Percentiles rank a stretch among this genome's conserved stretches.
phyloP scores from a whole-genome alignment of 1,284 basidiomycete genomes.

The Mycena sp. region DNA sequence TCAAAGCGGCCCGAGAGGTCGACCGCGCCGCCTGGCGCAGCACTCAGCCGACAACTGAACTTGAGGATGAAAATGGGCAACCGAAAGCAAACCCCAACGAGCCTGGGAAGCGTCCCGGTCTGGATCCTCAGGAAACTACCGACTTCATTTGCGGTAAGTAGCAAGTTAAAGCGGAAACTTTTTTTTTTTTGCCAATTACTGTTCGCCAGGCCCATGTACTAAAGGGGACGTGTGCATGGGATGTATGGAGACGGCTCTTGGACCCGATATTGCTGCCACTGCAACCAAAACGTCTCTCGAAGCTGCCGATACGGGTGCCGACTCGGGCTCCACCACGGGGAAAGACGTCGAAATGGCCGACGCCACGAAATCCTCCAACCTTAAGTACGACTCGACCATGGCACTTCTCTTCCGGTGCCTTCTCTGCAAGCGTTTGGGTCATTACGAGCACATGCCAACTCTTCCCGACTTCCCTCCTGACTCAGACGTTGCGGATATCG shows the following conservation, averaged over 20 bases:
- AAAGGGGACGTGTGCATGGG: constrained; percentile 83
- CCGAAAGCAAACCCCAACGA: constrained; percentile 43
- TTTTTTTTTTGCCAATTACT: not conserved
- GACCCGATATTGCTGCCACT: constrained; percentile 52
- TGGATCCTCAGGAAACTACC: constrained; percentile 72
- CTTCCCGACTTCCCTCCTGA: constrained; percentile 54
- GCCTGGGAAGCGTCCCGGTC: constrained; percentile 52
- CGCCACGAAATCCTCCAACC: constrained; percentile 25
- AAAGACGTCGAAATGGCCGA: constrained; percentile 51
- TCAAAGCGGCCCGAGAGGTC: constrained; percentile 67
- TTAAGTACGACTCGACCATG: constrained; percentile 41
- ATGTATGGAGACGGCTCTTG: constrained; percentile 70
- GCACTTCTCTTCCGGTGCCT: constrained; percentile 83
- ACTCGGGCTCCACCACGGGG: constrained; percentile 34
- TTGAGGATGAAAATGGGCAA: constrained; percentile 42
- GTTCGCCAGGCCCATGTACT: constrained; percentile 65
- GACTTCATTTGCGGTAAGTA: constrained; percentile 79
- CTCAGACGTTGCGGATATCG: constrained; percentile 58
- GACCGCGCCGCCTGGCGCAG: constrained; percentile 57
- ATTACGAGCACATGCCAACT: constrained; percentile 80
- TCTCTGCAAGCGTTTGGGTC: constrained; percentile 83
- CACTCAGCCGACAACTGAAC: constrained; percentile 42
- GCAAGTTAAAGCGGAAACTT: not conserved
- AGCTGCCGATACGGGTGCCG: constrained; percentile 31
- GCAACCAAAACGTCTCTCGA: constrained; percentile 37